Conservation (phyloP, 176 grass and related monocot genomes). For the Dendrocalamus sinicus region DNA sequence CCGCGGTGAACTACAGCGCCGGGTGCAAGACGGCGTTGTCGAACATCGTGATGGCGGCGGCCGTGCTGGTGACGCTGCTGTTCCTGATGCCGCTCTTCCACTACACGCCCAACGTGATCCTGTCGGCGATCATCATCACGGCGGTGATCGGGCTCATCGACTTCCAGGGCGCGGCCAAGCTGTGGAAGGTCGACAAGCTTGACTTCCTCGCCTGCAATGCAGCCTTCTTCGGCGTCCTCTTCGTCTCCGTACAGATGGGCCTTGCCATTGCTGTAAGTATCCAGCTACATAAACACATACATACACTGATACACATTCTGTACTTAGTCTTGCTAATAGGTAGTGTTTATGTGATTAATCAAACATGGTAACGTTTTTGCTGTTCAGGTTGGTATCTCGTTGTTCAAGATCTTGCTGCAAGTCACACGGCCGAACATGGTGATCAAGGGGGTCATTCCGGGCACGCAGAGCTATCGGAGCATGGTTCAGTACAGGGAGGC, state of each 20-base stretch:
- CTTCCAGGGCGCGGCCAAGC: slow-evolving; percentile 58
- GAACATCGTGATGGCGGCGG: slow-evolving; percentile 92
- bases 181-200: slow-evolving; percentile 97
- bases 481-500: slow-evolving; percentile 80
- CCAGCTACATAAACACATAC: neutral
- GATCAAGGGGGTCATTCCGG: slow-evolving; percentile 67
- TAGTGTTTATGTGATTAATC: neutral
- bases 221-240: slow-evolving; percentile 89
- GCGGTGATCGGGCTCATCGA: slow-evolving; percentile 92
- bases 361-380: neutral
- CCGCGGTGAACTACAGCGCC: slow-evolving; percentile 97
- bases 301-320: neutral
- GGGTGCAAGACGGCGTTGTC: slow-evolving; percentile 84
- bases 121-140: slow-evolving; percentile 97
- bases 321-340: neutral
- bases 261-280: slow-evolving; percentile 70
- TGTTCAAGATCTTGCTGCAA: slow-evolving; percentile 95
- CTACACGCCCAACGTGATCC: slow-evolving; percentile 91
- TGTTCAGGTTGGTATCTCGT: slow-evolving; percentile 65
- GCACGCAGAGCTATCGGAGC: slow-evolving; percentile 86
- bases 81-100: slow-evolving; percentile 99
- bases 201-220: slow-evolving; percentile 82
- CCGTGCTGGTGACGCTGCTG: slow-evolving; percentile 89
- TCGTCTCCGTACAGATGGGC: slow-evolving; percentile 89
- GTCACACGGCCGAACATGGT: slow-evolving; percentile 78